Conservation (phyloP, 1,284 basidiomycete genomes). For the Polyporus tsugae region DNA sequence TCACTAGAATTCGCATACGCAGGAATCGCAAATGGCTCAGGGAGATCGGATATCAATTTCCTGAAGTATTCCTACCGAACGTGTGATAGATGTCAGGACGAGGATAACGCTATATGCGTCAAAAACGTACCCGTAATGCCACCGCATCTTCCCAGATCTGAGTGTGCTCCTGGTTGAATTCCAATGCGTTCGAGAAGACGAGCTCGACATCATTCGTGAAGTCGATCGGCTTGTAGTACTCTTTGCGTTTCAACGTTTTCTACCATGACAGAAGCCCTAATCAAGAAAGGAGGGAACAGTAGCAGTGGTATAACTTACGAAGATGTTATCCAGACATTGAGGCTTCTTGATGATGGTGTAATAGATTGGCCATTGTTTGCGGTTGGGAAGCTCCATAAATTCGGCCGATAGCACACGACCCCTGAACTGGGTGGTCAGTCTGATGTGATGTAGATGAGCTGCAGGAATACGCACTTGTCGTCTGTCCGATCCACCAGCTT, state of each 20-base stretch:
- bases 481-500: conserved; percentile 77
- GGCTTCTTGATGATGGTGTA: conserved; percentile 88
- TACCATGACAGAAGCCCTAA: conserved; percentile 37
- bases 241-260: conserved; percentile 82
- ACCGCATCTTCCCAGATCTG: conserved; percentile 80
- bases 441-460: conserved; percentile 8
- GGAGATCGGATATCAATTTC: conserved; percentile 78
- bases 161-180: conserved; percentile 82
- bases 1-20: conserved; percentile 57
- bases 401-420: conserved; percentile 76
- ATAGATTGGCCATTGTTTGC: conserved; percentile 84
- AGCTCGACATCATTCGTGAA: conserved; percentile 90
- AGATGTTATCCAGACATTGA: conserved; percentile 83
- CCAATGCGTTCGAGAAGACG: conserved; percentile 90
- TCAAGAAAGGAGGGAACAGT: neutral
- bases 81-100: neutral
- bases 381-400: conserved; percentile 87
- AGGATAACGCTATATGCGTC: neutral
- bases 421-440: conserved; percentile 44
- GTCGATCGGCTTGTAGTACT: conserved; percentile 69
- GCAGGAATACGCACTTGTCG: conserved; percentile 55
- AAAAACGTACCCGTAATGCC: conserved; percentile 61
- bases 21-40: conserved; percentile 65
- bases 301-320: conserved; percentile 55
- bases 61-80: conserved; percentile 68